Percentiles rank a stretch among this genome's conserved stretches.
phyloP scores from a whole-genome alignment of 495 filamentous ascomycete genomes.

The Neurospora sublineolata region DNA sequence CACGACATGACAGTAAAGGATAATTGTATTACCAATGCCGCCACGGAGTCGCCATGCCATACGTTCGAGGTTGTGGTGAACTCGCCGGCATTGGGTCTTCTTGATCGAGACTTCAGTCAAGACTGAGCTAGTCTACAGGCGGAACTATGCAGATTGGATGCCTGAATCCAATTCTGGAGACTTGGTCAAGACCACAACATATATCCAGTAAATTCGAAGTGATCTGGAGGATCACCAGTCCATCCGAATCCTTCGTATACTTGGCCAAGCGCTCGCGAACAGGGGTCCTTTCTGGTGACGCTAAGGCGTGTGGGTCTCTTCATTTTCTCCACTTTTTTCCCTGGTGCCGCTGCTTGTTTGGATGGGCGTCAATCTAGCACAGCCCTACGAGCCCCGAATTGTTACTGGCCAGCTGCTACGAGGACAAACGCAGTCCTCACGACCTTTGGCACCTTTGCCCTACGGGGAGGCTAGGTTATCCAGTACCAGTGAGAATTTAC shows the following conservation, averaged over 20 bases:
- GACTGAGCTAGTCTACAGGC: background rate
- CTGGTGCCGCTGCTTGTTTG: background rate
- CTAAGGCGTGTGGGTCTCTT: background rate
- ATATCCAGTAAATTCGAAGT: background rate
- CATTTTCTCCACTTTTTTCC: background rate
- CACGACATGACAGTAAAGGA: background rate
- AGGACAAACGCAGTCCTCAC: background rate
- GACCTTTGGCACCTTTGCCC: background rate
- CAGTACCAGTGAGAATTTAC: background rate
- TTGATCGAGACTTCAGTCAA: background rate
- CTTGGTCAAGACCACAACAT: background rate
- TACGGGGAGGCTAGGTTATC: background rate
- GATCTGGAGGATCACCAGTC: background rate
- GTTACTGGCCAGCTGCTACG: slow-evolving; percentile 7
- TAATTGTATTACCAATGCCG: background rate
- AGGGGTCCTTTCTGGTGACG: background rate
- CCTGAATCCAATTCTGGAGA: background rate
- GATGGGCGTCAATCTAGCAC: slow-evolving; percentile 7
- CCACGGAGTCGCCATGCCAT: background rate
- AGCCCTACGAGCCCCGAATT: slow-evolving; percentile 8
- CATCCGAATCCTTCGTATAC: background rate
- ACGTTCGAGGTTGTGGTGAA: background rate
- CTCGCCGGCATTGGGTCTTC: background rate
- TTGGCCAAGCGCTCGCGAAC: background rate
- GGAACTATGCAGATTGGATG: background rate